Evolutionary conservation across 148 eudicot genomes (phyloP).

Genomic region (Gaultheria prostrata): DNA sequence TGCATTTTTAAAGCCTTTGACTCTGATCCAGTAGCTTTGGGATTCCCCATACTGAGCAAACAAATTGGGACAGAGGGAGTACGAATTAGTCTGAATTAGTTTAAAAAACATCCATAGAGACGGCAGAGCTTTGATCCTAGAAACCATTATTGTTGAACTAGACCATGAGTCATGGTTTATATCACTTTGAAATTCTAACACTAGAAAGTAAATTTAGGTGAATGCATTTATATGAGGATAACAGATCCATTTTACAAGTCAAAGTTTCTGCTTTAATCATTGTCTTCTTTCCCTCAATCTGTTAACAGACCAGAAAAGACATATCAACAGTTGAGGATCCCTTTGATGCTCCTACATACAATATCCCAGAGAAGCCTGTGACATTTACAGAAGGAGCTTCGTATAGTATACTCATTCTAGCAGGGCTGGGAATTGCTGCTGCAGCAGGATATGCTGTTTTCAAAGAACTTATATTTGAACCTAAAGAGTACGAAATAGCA

Average conservation of each 20-base stretch:
- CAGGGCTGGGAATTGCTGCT: constrained; percentile 81
- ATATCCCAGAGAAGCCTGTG: constrained; percentile 93
- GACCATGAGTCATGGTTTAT: not conserved
- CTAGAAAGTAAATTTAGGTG: not conserved
- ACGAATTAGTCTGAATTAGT: not conserved
- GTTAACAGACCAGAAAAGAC: constrained; percentile 53
- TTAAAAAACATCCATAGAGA: not conserved
- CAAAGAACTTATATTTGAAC: constrained; percentile 81
- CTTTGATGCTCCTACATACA: constrained; percentile 90
- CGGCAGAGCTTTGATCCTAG: not conserved
- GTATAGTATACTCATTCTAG: constrained; percentile 65
- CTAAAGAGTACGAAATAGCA: constrained; percentile 62
- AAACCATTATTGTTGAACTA: not conserved
- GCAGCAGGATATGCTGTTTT: constrained; percentile 80
- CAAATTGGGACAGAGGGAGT: too few species aligned
- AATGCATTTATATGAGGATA: not conserved
- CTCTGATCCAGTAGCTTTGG: too few species aligned
- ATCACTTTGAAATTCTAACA: not conserved
- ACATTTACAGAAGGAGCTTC: constrained; percentile 86
- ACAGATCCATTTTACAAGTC: too few species aligned
- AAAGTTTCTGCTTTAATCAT: not conserved
- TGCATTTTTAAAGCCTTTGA: too few species aligned
- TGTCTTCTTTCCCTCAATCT: constrained; percentile 12
- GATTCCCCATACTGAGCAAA: too few species aligned
- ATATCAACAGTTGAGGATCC: constrained; percentile 80